Conservation (phyloP, 2,329 filamentous ascomycete species). For the Exophiala sp. region DNA sequence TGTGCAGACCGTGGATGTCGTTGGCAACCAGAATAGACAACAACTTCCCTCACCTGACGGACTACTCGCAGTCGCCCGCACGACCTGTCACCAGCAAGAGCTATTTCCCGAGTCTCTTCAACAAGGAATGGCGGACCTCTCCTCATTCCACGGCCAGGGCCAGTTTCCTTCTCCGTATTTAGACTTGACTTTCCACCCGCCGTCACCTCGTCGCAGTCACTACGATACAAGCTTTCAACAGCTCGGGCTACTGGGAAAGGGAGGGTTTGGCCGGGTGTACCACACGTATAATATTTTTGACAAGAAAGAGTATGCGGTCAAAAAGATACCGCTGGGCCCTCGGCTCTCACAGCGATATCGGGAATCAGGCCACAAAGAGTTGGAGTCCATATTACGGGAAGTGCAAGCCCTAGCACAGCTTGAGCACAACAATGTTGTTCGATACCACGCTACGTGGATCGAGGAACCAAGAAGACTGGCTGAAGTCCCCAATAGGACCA, state of each 20-base stretch:
- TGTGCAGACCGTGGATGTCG: slow-evolving; percentile 34
- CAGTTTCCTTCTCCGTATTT: slow-evolving; percentile 21
- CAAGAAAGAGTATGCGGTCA: slow-evolving; percentile 58
- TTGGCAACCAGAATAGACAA: background rate
- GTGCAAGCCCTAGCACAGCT: slow-evolving; percentile 57
- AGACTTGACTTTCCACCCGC: slow-evolving; percentile 25
- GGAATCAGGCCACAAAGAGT: slow-evolving; percentile 46
- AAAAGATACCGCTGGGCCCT: slow-evolving; percentile 56
- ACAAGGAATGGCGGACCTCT: slow-evolving; percentile 24
- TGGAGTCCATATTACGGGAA: slow-evolving; percentile 55
- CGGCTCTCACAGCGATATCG: slow-evolving; percentile 49
- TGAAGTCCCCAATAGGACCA: background rate
- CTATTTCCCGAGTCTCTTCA: slow-evolving; percentile 11
- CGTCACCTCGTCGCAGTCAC: slow-evolving; percentile 34
- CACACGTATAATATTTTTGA: slow-evolving; percentile 58
- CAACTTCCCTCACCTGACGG: slow-evolving; percentile 14
- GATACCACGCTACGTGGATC: slow-evolving; percentile 61
- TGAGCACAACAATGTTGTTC: slow-evolving; percentile 60
- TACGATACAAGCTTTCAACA: slow-evolving; percentile 50
- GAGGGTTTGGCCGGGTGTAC: slow-evolving; percentile 61
- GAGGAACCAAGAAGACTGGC: slow-evolving; percentile 37
- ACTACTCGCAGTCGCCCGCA: slow-evolving; percentile 4
- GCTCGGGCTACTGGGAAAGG: slow-evolving; percentile 54
- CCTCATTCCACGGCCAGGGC: slow-evolving; percentile 9
- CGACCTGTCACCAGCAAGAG: slow-evolving; percentile 7